Conservation (phyloP, 2,329 filamentous ascomycete species). For the Phoma sp. region DNA sequence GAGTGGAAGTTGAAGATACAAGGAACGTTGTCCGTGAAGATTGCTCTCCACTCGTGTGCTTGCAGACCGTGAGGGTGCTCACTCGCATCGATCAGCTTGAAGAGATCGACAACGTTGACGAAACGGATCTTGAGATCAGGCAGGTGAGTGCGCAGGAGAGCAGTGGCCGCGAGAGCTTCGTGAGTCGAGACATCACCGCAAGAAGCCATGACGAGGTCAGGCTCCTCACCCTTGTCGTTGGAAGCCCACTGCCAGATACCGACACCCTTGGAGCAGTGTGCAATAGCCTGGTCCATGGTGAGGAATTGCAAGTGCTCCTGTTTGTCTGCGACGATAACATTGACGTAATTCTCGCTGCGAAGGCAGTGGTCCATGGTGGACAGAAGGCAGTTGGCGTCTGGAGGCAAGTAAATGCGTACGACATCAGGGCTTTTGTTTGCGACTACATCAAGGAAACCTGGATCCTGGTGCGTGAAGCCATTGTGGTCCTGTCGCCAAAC, state of each 20-base stretch:
- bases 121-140: slow-evolving; percentile 78
- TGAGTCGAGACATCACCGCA: slow-evolving; percentile 79
- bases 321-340: slow-evolving; percentile 81
- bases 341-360: slow-evolving; percentile 77
- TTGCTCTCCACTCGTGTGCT: slow-evolving; percentile 65
- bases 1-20: slow-evolving; percentile 87
- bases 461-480: slow-evolving; percentile 83
- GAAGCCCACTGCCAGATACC: slow-evolving; percentile 81
- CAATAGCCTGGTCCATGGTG: slow-evolving; percentile 73
- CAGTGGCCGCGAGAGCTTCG: slow-evolving; percentile 77
- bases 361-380: slow-evolving; percentile 80
- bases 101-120: slow-evolving; percentile 81
- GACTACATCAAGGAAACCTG: slow-evolving; percentile 80
- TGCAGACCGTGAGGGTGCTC: slow-evolving; percentile 76
- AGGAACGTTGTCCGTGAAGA: slow-evolving; percentile 76
- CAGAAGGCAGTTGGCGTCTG: slow-evolving; percentile 79
- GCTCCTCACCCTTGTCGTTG: slow-evolving; percentile 72
- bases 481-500: slow-evolving; percentile 87
- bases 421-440: slow-evolving; percentile 82
- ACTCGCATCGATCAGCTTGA: slow-evolving; percentile 74
- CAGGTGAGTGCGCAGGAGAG: slow-evolving; percentile 74
- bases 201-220: slow-evolving; percentile 77
- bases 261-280: slow-evolving; percentile 79
- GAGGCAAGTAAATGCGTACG: slow-evolving; percentile 80
- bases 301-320: slow-evolving; percentile 80